phyloP scores from a whole-genome alignment of 352 stramenopile genomes.

The Saprolegnia diclina region DNA sequence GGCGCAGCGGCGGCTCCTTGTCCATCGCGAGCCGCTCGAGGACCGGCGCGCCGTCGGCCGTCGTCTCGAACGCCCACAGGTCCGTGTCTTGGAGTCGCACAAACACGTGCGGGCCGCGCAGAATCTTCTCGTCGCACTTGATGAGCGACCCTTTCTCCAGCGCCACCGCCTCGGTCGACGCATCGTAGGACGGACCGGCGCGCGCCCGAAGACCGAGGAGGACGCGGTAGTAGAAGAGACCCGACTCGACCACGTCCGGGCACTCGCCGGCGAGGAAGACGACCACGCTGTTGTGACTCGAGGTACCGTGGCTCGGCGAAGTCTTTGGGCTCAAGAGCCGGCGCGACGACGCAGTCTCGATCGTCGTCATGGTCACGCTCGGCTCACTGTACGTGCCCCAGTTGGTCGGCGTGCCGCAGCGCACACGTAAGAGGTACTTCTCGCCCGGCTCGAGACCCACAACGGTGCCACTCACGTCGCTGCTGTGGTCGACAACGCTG shows the following conservation, averaged over 20 bases:
- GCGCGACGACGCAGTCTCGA: constrained; percentile 35
- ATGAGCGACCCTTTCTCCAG: constrained; percentile 53
- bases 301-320: background rate
- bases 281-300: background rate
- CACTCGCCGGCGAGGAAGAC: constrained; percentile 57
- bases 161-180: constrained; percentile 45
- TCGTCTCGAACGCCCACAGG: constrained; percentile 65
- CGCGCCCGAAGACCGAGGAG: constrained; percentile 46
- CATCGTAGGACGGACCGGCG: constrained; percentile 42
- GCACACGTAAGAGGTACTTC: constrained; percentile 56
- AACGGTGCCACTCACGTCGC: constrained; percentile 57
- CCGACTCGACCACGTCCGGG: constrained; percentile 50
- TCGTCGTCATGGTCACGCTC: constrained; percentile 47
- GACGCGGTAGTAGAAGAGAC: constrained; percentile 61
- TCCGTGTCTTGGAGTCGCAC: constrained; percentile 47
- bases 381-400: constrained; percentile 68
- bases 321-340: background rate
- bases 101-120: constrained; percentile 60
- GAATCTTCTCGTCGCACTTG: constrained; percentile 44
- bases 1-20: background rate
- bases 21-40: constrained; percentile 30
- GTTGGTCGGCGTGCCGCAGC: constrained; percentile 45
- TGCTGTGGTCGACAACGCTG: constrained; percentile 37
- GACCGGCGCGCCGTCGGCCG: constrained; percentile 45
- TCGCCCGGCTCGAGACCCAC: constrained; percentile 52